Evolutionary conservation across 1,139 yeast genomes (phyloP).

Genomic region (Pichia sp.): DNA sequence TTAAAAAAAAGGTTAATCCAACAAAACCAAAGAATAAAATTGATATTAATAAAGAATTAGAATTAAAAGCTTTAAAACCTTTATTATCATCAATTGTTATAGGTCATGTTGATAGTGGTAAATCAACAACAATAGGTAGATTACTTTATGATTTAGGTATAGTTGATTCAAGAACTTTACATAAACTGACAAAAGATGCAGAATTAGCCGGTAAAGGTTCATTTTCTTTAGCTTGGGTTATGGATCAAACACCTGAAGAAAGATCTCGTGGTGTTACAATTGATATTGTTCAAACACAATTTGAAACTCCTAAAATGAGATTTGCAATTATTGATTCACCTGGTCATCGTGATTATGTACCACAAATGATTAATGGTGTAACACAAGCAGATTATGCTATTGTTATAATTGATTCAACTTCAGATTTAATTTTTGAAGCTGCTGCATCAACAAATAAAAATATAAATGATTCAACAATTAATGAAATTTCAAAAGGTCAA

Average conservation of each 20-base stretch:
- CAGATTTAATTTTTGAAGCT: slow-evolving; percentile 63
- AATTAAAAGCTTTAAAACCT: slow-evolving; percentile 45
- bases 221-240: slow-evolving; percentile 94
- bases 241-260: slow-evolving; percentile 94
- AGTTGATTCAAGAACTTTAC: slow-evolving; percentile 69
- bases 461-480: slow-evolving; percentile 36
- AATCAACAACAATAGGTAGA: slow-evolving; percentile 91
- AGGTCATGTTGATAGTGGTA: slow-evolving; percentile 98
- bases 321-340: slow-evolving; percentile 97
- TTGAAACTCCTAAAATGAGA: slow-evolving; percentile 58
- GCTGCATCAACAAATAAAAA: neutral
- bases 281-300: slow-evolving; percentile 76
- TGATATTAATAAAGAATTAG: slow-evolving; percentile 38
- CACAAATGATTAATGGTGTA: slow-evolving; percentile 98
- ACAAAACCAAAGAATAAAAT: slow-evolving; percentile 40
- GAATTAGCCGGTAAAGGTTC: slow-evolving; percentile 83
- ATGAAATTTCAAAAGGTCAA: slow-evolving; percentile 58
- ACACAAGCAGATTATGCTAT: slow-evolving; percentile 79
- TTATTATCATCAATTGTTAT: slow-evolving; percentile 75
- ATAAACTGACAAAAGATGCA: slow-evolving; percentile 74
- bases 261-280: slow-evolving; percentile 88
- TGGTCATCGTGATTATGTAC: slow-evolving; percentile 95
- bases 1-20: slow-evolving; percentile 27
- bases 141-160: slow-evolving; percentile 74
- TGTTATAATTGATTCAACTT: slow-evolving; percentile 76